Conservation (phyloP, 148 eudicot genomes). For the Selenicereus undatus region DNA sequence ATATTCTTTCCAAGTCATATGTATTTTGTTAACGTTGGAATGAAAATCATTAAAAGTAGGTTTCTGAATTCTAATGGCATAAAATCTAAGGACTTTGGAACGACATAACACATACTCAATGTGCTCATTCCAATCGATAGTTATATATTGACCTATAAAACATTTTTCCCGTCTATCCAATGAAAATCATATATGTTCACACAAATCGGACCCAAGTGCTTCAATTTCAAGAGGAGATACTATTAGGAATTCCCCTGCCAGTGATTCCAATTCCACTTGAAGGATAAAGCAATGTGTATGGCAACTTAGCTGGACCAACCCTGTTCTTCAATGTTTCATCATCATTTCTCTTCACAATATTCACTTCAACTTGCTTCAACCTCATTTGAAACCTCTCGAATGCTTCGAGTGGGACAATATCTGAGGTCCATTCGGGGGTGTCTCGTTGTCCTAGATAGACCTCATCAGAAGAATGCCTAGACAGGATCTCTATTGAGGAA, state of each 20-base stretch:
- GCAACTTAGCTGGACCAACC: background rate
- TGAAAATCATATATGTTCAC: too few relatives aligned
- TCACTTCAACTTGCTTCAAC: background rate
- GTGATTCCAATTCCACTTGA: constrained; percentile 55
- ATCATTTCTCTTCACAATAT: background rate
- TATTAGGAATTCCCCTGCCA: constrained; percentile 71
- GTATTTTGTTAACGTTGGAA: too few relatives aligned
- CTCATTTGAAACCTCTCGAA: background rate
- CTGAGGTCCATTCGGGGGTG: background rate
- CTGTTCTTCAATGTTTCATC: background rate
- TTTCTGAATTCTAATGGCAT: too few relatives aligned
- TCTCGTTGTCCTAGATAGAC: background rate
- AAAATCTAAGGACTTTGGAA: too few relatives aligned
- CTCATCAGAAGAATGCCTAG: background rate
- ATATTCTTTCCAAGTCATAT: too few relatives aligned
- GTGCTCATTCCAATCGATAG: too few relatives aligned
- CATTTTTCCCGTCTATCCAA: too few relatives aligned
- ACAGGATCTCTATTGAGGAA: background rate
- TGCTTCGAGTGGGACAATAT: background rate
- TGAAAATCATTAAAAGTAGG: too few relatives aligned
- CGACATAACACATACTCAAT: too few relatives aligned
- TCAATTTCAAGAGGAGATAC: constrained; percentile 43
- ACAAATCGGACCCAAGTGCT: background rate
- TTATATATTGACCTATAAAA: too few relatives aligned
- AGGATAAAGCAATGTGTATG: constrained; percentile 38